These are phyloP conservation scores for Phytophthora hybrid DNA, from an alignment of 352 stramenopile genomes.

Conservation along the genomic window DNA sequence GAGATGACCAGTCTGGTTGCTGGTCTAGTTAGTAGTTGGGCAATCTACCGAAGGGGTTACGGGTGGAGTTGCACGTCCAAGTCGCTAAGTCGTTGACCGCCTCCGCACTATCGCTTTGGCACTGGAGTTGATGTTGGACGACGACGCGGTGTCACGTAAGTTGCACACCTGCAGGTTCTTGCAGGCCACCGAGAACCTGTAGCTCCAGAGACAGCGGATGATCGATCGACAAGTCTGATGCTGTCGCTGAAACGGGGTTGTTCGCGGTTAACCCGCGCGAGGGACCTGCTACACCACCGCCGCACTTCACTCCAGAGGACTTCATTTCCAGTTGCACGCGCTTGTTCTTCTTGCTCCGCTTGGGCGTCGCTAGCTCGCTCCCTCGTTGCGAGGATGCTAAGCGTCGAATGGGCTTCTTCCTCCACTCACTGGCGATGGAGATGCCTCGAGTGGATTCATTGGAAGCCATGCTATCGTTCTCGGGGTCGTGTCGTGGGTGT, in stretches of 20 bases:
- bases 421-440: slow-evolving; percentile 86
- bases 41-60: slow-evolving; percentile 49
- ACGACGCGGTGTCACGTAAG: slow-evolving; percentile 53
- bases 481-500: no score
- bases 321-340: slow-evolving; percentile 83
- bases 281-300: slow-evolving; percentile 42
- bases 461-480: slow-evolving; percentile 89
- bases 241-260: slow-evolving; percentile 60
- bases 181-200: slow-evolving; percentile 57
- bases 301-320: slow-evolving; percentile 62
- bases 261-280: slow-evolving; percentile 50
- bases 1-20: no score
- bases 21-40: no score
- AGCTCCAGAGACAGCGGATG: slow-evolving; percentile 77
- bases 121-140: slow-evolving; percentile 68
- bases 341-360: slow-evolving; percentile 81
- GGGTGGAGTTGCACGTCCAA: slow-evolving; percentile 75
- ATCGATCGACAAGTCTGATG: slow-evolving; percentile 79
- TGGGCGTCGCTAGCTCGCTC: slow-evolving; percentile 75
- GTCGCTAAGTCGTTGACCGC: slow-evolving; percentile 68
- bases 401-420: slow-evolving; percentile 87
- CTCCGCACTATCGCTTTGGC: slow-evolving; percentile 55
- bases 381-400: slow-evolving; percentile 85
- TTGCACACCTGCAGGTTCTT: slow-evolving; percentile 72
- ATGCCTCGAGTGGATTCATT: slow-evolving; percentile 81